phyloP scores from a whole-genome alignment of 352 stramenopile genomes.

The Phytophthora macrochlamydospora region DNA sequence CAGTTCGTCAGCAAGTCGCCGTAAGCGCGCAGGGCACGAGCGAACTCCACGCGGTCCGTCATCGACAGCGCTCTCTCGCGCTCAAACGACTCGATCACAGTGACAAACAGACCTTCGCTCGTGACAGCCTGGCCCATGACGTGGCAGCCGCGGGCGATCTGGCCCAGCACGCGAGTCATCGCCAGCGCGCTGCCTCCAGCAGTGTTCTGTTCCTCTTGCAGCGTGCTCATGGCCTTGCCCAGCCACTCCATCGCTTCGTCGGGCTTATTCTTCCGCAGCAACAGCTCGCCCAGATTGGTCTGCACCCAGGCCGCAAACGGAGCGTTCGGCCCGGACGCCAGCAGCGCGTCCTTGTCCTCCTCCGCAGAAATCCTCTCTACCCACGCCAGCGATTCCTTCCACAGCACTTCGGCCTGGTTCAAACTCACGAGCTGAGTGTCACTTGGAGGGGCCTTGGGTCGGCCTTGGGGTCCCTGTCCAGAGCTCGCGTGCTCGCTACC shows the following conservation, averaged over 20 bases:
- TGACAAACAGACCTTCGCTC: slow-evolving; percentile 73
- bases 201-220: slow-evolving; percentile 54
- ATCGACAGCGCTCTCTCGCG: slow-evolving; percentile 56
- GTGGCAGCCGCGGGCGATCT: slow-evolving; percentile 74
- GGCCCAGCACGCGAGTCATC: slow-evolving; percentile 65
- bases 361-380: slow-evolving; percentile 56
- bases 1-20: slow-evolving; percentile 56
- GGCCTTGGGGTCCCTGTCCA: slow-evolving; percentile 27
- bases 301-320: slow-evolving; percentile 72
- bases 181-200: slow-evolving; percentile 57
- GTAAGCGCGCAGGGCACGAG: slow-evolving; percentile 63
- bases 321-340: slow-evolving; percentile 53
- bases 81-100: slow-evolving; percentile 71
- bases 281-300: slow-evolving; percentile 71
- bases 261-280: slow-evolving; percentile 60
- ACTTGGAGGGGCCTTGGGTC: slow-evolving; percentile 32
- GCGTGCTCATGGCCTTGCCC: slow-evolving; percentile 64
- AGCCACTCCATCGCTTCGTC: slow-evolving; percentile 76
- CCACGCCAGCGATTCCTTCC: slow-evolving; percentile 69
- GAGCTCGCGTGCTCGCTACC: slow-evolving; percentile 46
- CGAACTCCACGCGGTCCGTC: slow-evolving; percentile 71
- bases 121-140: slow-evolving; percentile 68
- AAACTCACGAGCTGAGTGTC: slow-evolving; percentile 54
- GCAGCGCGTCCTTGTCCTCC: slow-evolving; percentile 49
- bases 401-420: slow-evolving; percentile 71